phyloP scores from a whole-genome alignment of 1,284 basidiomycete species.

The Ustanciosporium gigantosporum region DNA sequence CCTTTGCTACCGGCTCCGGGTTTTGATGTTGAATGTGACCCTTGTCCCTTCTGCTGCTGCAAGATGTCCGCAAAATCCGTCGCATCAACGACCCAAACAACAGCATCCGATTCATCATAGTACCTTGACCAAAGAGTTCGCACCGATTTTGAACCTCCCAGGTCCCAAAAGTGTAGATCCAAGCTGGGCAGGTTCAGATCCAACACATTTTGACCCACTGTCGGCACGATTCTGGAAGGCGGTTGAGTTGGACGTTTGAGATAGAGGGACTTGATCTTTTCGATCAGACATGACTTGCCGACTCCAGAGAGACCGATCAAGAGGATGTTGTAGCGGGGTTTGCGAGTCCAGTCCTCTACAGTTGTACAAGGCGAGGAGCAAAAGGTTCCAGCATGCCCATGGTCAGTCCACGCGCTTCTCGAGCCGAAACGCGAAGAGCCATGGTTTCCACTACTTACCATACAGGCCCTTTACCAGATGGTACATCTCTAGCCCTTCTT shows the following conservation, averaged over 20 bases:
- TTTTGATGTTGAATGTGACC: too few relatives aligned
- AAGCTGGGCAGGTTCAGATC: constrained; percentile 22
- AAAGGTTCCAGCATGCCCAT: too few relatives aligned
- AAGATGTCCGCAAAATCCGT: constrained; percentile 15
- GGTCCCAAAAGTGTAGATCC: constrained; percentile 48
- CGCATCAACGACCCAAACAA: constrained; percentile 45
- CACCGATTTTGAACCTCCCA: constrained; percentile 40
- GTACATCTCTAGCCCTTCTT: constrained; percentile 21
- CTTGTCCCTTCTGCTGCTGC: too few relatives aligned
- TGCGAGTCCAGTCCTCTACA: constrained; percentile 40
- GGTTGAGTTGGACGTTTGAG: constrained; percentile 25
- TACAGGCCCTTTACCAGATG: constrained; percentile 34
- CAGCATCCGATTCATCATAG: constrained; percentile 36
- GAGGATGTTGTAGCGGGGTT: constrained; percentile 39
- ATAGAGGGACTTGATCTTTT: constrained; percentile 35
- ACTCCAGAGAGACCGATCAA: constrained; percentile 39
- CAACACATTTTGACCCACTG: constrained; percentile 49
- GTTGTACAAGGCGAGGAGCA: neutral
- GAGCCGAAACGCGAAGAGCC: neutral
- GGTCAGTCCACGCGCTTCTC: too few relatives aligned
- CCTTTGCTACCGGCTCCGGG: constrained; percentile 9
- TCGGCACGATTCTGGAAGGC: constrained; percentile 35
- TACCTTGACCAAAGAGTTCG: constrained; percentile 47
- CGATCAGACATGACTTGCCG: constrained; percentile 47
- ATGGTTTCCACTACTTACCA: constrained; percentile 9